Evolutionary conservation across 176 grass and related monocot species (phyloP).

Genomic region (Echinochloa phyllopogon): DNA sequence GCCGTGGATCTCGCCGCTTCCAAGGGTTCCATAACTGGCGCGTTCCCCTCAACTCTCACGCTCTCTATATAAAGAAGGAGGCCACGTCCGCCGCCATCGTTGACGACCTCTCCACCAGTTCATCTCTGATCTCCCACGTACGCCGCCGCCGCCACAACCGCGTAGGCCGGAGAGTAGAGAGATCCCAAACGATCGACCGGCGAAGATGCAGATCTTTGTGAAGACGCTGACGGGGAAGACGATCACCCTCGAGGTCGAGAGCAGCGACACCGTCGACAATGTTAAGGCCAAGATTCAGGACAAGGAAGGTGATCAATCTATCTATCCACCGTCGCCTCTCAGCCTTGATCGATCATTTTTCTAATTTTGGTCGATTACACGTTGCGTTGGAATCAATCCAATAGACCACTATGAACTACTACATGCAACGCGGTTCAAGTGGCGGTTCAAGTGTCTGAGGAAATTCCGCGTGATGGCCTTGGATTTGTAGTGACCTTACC

Average conservation of each 20-base stretch:
- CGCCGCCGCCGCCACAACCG: neutral
- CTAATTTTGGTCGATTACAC: no score
- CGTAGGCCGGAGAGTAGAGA: no score
- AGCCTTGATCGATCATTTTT: neutral
- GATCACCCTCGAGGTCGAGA: conserved; percentile 84
- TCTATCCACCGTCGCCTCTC: neutral
- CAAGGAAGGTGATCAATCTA: conserved; percentile 2
- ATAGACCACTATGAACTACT: no score
- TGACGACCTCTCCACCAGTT: neutral
- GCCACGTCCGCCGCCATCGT: neutral
- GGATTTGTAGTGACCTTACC: neutral
- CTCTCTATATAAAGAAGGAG: neutral
- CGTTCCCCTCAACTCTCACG: neutral
- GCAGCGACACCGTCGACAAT: conserved; percentile 71
- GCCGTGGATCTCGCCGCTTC: neutral
- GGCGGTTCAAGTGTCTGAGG: no score
- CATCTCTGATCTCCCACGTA: neutral
- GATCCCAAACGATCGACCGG: neutral
- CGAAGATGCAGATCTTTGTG: conserved; percentile 65
- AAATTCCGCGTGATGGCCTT: no score
- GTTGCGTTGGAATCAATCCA: no score
- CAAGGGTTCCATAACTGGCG: neutral
- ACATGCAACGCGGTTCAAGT: no score
- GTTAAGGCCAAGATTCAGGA: conserved; percentile 89
- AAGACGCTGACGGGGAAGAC: conserved; percentile 81